Conservation (phyloP, 2,329 filamentous ascomycete genomes). For the Sclerotinia sclerotiorum region DNA sequence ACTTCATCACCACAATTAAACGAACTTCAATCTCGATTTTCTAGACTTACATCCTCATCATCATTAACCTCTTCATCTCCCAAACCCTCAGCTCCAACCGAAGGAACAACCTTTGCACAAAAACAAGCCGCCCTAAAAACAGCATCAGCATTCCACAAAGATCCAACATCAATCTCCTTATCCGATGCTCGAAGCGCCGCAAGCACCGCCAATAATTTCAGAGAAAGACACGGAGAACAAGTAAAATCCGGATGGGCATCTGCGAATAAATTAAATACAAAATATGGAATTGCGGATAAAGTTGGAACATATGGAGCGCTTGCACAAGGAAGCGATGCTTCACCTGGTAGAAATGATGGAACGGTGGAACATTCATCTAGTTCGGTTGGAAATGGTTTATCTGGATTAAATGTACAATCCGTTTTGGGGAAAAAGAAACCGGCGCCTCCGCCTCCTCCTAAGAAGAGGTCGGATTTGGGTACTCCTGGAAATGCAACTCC, state of each 20-base stretch:
- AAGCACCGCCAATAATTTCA: slow-evolving; percentile 57
- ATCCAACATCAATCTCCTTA: slow-evolving; percentile 53
- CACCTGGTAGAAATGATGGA: slow-evolving; percentile 23
- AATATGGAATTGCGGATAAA: slow-evolving; percentile 40
- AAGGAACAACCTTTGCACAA: slow-evolving; percentile 53
- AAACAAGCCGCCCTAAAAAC: slow-evolving; percentile 56
- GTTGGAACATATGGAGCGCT: slow-evolving; percentile 31
- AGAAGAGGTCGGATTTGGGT: slow-evolving; percentile 34
- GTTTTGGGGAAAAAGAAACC: slow-evolving; percentile 39
- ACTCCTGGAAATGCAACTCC: slow-evolving; percentile 25
- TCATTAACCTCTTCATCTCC: slow-evolving; percentile 35
- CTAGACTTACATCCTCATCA: slow-evolving; percentile 28
- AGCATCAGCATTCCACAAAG: slow-evolving; percentile 49
- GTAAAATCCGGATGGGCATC: slow-evolving; percentile 53
- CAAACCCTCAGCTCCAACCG: slow-evolving; percentile 37
- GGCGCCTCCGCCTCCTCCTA: slow-evolving; percentile 40
- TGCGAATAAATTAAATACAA: slow-evolving; percentile 40
- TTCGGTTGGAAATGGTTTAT: background rate
- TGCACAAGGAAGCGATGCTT: slow-evolving; percentile 20
- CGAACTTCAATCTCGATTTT: slow-evolving; percentile 43
- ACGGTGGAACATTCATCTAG: slow-evolving; percentile 26
- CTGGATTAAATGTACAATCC: background rate
- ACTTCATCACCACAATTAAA: slow-evolving; percentile 35
- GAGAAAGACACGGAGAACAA: slow-evolving; percentile 59
- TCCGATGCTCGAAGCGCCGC: slow-evolving; percentile 52